phyloP scores from a whole-genome alignment of 495 filamentous ascomycete genomes.

The Xylona heveae region DNA sequence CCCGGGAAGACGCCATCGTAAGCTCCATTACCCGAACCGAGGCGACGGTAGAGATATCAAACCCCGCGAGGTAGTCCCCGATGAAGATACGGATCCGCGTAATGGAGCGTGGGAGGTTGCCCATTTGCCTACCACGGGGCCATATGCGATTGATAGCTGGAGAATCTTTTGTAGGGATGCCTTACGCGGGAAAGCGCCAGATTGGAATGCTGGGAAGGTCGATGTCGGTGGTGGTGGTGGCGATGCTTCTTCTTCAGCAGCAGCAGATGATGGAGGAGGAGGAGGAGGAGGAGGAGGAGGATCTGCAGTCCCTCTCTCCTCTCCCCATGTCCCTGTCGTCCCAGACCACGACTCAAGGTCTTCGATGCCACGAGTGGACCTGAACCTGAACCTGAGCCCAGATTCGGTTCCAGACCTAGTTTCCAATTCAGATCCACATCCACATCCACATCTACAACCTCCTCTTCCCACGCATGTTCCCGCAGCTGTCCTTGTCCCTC shows the following conservation, averaged over 20 bases:
- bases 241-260: constrained; percentile 15
- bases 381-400: background rate
- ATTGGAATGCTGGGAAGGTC: too few relatives aligned
- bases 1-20: constrained; percentile 35
- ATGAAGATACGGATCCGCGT: constrained; percentile 14
- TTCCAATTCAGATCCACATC: background rate
- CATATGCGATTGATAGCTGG: constrained; percentile 83
- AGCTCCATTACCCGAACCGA: constrained; percentile 42
- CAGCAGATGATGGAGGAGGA: background rate
- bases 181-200: constrained; percentile 35
- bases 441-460: too few relatives aligned
- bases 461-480: background rate
- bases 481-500: background rate
- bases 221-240: constrained; percentile 24
- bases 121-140: constrained; percentile 61
- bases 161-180: constrained; percentile 81
- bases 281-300: too few relatives aligned
- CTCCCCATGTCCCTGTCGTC: too few relatives aligned
- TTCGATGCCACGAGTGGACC: too few relatives aligned
- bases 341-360: too few relatives aligned
- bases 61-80: constrained; percentile 19
- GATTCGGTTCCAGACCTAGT: background rate
- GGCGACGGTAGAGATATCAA: constrained; percentile 34
- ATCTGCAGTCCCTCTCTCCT: too few relatives aligned
- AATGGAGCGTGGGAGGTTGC: constrained; percentile 60